Conservation (phyloP, 2,329 filamentous ascomycete species). For the Trichophyton benhamiae region DNA sequence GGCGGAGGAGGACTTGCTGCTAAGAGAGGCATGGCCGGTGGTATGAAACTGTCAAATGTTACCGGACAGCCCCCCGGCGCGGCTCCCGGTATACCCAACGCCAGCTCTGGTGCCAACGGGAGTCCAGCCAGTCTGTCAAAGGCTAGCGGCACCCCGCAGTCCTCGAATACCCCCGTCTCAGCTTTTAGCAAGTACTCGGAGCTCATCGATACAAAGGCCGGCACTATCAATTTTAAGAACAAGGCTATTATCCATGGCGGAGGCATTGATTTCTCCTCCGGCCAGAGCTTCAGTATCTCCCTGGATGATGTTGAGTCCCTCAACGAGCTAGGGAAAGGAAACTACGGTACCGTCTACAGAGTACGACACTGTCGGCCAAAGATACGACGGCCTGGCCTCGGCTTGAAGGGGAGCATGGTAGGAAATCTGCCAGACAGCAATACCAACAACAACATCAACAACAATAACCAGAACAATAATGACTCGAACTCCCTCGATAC, state of each 20-base stretch:
- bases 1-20: slow-evolving; percentile 33
- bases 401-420: slow-evolving; percentile 41
- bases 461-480: background rate
- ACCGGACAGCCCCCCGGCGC: slow-evolving; percentile 21
- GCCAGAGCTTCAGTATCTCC: slow-evolving; percentile 83
- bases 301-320: slow-evolving; percentile 89
- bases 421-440: background rate
- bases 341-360: slow-evolving; percentile 97
- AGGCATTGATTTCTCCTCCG: slow-evolving; percentile 85
- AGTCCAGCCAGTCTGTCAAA: background rate
- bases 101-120: background rate
- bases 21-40: slow-evolving; percentile 36
- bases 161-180: background rate
- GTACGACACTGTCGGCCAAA: slow-evolving; percentile 70
- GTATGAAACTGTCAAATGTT: slow-evolving; percentile 39
- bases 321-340: slow-evolving; percentile 90
- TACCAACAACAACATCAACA: background rate
- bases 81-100: slow-evolving; percentile 6
- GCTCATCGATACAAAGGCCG: slow-evolving; percentile 82
- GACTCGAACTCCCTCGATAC: background rate
- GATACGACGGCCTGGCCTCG: slow-evolving; percentile 48
- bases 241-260: slow-evolving; percentile 80
- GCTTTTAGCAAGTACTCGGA: slow-evolving; percentile 60
- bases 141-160: slow-evolving; percentile 9
- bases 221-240: slow-evolving; percentile 82